Evolutionary conservation across 1,284 basidiomycete species (phyloP), one percentile per base, ranked within the genome.

Genomic region (Phenoliferia sp.): DNA sequence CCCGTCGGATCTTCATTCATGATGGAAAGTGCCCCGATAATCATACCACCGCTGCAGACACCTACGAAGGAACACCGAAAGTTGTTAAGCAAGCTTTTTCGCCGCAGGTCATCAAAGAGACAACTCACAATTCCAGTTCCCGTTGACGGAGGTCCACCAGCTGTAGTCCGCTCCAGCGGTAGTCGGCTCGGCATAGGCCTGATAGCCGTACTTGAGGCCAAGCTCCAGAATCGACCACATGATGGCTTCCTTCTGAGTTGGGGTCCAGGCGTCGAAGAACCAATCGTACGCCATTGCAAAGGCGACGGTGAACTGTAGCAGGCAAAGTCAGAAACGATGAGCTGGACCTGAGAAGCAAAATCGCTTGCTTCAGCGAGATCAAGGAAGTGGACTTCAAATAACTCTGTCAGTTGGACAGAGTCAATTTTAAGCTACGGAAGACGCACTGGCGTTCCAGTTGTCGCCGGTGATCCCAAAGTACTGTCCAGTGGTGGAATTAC

Each of bases 271-370:
- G 67, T 95, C 88, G 80, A 96, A 89, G 64, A 99, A 80, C 85
- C 85, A 99, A 79, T 99, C 96, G 77, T 98, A 99, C 2, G 88
- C 96, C 74, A 96, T 90, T 39, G 85, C 94, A 76, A 87, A 96
- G 0, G 89, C 92, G 36, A 88, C 71, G 33, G 87, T 88, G 76
- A 97, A 85, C 79, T 99, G 96, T 57, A 64, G 16, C 4, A 31
- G 6, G 33, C 16, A n/a, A 56, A 52, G 48, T 26, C 9, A 7
- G 17, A 26, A n/a, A 5, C 17, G 48, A 7, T 56, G 16, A n/a
- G n/a, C 9, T 3, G 29, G 6, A 26, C 10, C n/a, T n/a, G n/a
- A 31, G 5, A 5, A 10, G 19, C 12, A 31, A 5, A 31, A 6
- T 9, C 29, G 3, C 26, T 15, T 12, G 33, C 54, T 16, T 59